A percentile compares a stretch with the other conserved stretches of the same genome.
Evolutionary conservation across 805 yeast species (phyloP).

Genomic region (Kuraishia molischiana): DNA sequence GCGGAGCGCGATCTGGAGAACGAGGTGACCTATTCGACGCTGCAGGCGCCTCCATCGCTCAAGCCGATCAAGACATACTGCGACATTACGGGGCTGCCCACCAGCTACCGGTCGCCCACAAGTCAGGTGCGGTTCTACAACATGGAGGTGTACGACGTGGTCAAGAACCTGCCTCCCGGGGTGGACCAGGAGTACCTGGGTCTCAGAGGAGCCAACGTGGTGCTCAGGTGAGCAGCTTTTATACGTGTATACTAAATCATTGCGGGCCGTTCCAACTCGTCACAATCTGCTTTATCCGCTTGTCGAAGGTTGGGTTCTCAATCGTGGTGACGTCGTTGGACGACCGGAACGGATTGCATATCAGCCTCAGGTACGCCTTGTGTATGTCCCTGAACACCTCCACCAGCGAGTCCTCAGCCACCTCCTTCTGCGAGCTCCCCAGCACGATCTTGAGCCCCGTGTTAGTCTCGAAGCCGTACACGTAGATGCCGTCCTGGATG

Average conservation of each 20-base stretch:
- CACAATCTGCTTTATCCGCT: constrained; percentile 14
- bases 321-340: constrained; percentile 20
- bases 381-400: constrained; percentile 33
- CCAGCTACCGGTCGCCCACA: constrained; percentile 64
- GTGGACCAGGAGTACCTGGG: constrained; percentile 89
- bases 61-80: constrained; percentile 79
- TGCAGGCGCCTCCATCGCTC: constrained; percentile 83
- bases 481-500: constrained; percentile 56
- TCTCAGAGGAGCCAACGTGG: constrained; percentile 80
- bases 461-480: constrained; percentile 60
- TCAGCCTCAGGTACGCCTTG: constrained; percentile 40
- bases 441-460: constrained; percentile 59
- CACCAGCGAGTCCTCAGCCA: constrained; percentile 11
- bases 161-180: constrained; percentile 77
- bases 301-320: constrained; percentile 19
- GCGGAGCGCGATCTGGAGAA: constrained; percentile 21
- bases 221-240: constrained; percentile 38
- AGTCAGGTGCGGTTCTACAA: constrained; percentile 73
- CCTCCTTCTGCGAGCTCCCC: constrained; percentile 33
- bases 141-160: constrained; percentile 71
- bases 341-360: constrained; percentile 55
- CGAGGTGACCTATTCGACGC: constrained; percentile 57
- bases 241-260: constrained; percentile 2
- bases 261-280: constrained; percentile 12
- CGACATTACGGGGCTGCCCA: constrained; percentile 85